Evolutionary conservation across 139 green algal genomes (phyloP).

Genomic region (Edaphochlamys debaryana): DNA sequence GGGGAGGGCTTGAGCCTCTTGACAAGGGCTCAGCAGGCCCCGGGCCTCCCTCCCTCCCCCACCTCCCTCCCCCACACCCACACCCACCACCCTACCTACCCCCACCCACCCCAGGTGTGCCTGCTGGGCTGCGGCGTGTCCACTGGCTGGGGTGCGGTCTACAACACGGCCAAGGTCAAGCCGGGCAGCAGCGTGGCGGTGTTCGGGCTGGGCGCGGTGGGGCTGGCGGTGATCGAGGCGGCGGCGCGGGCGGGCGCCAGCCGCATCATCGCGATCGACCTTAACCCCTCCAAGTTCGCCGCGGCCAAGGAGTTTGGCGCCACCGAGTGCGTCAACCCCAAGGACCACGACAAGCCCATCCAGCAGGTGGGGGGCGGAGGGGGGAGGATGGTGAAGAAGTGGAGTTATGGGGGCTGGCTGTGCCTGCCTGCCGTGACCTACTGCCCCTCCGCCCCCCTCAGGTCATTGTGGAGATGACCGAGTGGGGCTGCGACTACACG

Average conservation of each 20-base stretch:
- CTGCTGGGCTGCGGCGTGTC: slow-evolving; percentile 92
- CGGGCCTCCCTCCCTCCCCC: too few relatives aligned
- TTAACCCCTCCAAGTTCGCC: slow-evolving; percentile 89
- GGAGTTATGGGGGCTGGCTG: neutral
- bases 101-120: slow-evolving; percentile 69
- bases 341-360: slow-evolving; percentile 86
- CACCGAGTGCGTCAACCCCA: slow-evolving; percentile 91
- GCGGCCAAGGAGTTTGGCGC: slow-evolving; percentile 85
- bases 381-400: slow-evolving; percentile 7
- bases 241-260: slow-evolving; percentile 76
- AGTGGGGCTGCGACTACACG: slow-evolving; percentile 94
- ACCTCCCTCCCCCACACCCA: neutral
- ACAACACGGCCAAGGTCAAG: slow-evolving; percentile 96
- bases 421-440: neutral
- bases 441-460: slow-evolving; percentile 38
- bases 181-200: slow-evolving; percentile 88
- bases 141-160: slow-evolving; percentile 94
- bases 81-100: slow-evolving; percentile 41
- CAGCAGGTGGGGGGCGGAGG: too few relatives aligned
- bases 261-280: slow-evolving; percentile 94
- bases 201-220: slow-evolving; percentile 84
- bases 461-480: slow-evolving; percentile 89
- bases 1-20: neutral
- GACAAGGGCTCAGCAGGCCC: neutral
- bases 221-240: slow-evolving; percentile 92